Evolutionary conservation across 371 early-diverging fungal genomes (phyloP).

Genomic region (Dichotomocladium elegans): DNA sequence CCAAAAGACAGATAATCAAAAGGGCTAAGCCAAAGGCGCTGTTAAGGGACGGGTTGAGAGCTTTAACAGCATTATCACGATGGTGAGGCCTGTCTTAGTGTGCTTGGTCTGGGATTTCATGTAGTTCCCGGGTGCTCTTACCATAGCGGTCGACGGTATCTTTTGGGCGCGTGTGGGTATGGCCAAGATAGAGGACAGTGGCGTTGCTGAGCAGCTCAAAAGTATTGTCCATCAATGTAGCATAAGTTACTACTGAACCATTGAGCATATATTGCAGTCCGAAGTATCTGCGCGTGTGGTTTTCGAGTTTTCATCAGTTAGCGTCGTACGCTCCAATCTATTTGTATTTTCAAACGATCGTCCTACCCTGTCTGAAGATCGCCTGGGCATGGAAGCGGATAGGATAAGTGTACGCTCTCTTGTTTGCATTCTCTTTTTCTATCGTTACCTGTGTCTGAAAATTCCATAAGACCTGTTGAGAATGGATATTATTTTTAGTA

Average conservation of each 20-base stretch:
- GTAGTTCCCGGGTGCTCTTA: neutral
- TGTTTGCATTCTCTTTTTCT: no score
- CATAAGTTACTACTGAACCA: conserved; percentile 17
- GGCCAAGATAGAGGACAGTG: conserved; percentile 25
- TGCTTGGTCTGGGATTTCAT: no score
- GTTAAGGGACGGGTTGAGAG: conserved; percentile 17
- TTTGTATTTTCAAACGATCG: neutral
- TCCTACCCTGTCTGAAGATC: conserved; percentile 15
- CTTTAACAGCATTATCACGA: conserved; percentile 4
- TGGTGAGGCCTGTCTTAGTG: neutral
- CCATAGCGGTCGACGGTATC: conserved; percentile 18
- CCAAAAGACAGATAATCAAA: conserved; percentile 12
- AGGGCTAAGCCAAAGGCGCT: conserved; percentile 16
- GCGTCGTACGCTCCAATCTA: neutral
- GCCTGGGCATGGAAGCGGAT: neutral
- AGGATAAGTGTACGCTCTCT: no score
- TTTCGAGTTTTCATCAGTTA: conserved; percentile 1
- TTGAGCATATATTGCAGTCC: conserved; percentile 20
- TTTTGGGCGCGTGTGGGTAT: conserved; percentile 15
- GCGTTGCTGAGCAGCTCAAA: conserved; percentile 14
- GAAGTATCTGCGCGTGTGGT: conserved; percentile 21
- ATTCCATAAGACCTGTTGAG: conserved; percentile 9
- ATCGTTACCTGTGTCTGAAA: conserved; percentile 12
- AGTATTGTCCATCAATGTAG: conserved; percentile 19
- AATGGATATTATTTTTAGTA: neutral